A percentile compares a stretch with the other conserved stretches of the same genome.
phyloP scores from a whole-genome alignment of 805 yeast genomes.

The Myxozyma udenii region DNA sequence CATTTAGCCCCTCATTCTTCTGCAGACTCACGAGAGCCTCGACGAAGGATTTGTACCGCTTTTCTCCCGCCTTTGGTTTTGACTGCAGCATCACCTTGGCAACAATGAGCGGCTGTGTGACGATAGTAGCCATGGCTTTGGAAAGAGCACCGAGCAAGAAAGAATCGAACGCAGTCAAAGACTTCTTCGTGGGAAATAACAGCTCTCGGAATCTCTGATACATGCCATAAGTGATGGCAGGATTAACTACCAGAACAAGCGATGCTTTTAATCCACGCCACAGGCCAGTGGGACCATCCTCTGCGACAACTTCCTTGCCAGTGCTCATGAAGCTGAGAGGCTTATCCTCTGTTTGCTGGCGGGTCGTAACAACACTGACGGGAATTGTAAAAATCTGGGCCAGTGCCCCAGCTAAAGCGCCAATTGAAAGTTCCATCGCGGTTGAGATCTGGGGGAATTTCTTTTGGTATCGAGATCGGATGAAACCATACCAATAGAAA shows the following conservation, averaged over 20 bases:
- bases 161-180: slow-evolving; percentile 23
- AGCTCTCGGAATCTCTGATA: slow-evolving; percentile 59
- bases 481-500: slow-evolving; percentile 81
- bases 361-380: slow-evolving; percentile 68
- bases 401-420: slow-evolving; percentile 77
- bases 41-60: slow-evolving; percentile 50
- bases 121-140: slow-evolving; percentile 72
- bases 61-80: slow-evolving; percentile 40
- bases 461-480: slow-evolving; percentile 55
- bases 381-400: slow-evolving; percentile 81
- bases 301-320: slow-evolving; percentile 52
- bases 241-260: slow-evolving; percentile 72
- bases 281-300: slow-evolving; percentile 67
- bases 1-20: slow-evolving; percentile 58
- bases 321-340: slow-evolving; percentile 40
- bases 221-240: slow-evolving; percentile 82
- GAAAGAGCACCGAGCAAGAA: slow-evolving; percentile 70
- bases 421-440: slow-evolving; percentile 64
- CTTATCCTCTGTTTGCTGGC: slow-evolving; percentile 44
- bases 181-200: slow-evolving; percentile 11
- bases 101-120: slow-evolving; percentile 81
- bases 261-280: slow-evolving; percentile 86
- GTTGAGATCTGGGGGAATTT: slow-evolving; percentile 48
- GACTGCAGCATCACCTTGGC: slow-evolving; percentile 78
- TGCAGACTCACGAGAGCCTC: slow-evolving; percentile 60